Base-by-base conservation (phyloP, 345 rosid species). In the Rhodomyrtus tomentosa region DNA sequence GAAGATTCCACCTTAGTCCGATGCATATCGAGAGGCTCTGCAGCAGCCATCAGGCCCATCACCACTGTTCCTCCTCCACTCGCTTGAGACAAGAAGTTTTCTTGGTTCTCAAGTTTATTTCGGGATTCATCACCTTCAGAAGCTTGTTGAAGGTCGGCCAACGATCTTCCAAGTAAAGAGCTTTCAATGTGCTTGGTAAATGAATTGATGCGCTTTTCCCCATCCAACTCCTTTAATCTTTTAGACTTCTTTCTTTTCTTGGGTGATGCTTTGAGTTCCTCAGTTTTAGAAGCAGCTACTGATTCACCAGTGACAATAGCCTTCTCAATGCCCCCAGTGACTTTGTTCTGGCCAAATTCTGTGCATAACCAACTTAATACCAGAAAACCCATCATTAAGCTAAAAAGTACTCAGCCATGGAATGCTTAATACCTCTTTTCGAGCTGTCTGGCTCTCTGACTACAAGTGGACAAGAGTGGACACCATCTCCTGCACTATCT, bases 241-340 rank as follows among this genome's bases (percentile, higher is more conserved):
- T 55, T 68, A 45, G 82, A 82, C 72, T 72, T 85, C 84, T 82
- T 85, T 73, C 84, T 85, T 42, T 59, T 85, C 84, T 82, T 85
- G 25, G 68, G 27, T 3, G 74, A 72, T 36, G n/a, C 27, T 27
- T 50, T 54, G 13, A 82, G 20, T 27, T 85, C 84, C 73, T 51
- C 50, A 21, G 24, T 79, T 54, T 55, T 42, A 49, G 81, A 36
- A 49, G 82, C 81, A 52, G 25, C 79, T 27, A 76, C 48, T 36
- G 72, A 32, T 29, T 50, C 53, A 51, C 50, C 55, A 50, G 27
- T 50, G 14, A 50, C 80, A 55, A 29, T 27, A 81, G 56, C 54
- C 83, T 50, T 29, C 83, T 25, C 58, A 32, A 68, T 68, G 76
- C 42, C 45, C 76, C 45, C 45, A 0, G 76, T 7, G 24, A 32